Evolutionary conservation across 176 grass and related monocot genomes (phyloP), one percentile per base, ranked within the genome.

Genomic region (Carex pumila): DNA sequence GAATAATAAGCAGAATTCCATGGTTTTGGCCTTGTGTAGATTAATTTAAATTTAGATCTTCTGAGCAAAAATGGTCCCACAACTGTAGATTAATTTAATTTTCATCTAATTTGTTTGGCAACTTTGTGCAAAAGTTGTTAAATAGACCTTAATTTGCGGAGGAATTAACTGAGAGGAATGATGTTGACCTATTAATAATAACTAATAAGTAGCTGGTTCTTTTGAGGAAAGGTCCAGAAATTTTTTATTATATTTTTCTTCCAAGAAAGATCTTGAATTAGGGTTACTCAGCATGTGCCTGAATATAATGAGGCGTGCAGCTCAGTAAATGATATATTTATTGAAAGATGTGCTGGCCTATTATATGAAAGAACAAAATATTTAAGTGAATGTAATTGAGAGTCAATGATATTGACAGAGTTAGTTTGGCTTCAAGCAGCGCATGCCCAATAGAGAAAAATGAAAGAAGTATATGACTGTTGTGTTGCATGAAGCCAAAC

Each of bases 141-240:
- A 80, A 81, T 62, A 3, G 61, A 50, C 62, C 65, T 68, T 83
- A 83, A 83, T 69, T 53, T 21, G 13, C 49, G 61, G 62, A 83
- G 64, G 41, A 66, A 66, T 67, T 68, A 68, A 43, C 19, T 83
- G 21, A 65, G 45, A 64, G 55, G 30, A 61, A 17, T 65, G 61
- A 64, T 82, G 61, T 67, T 65, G 58, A 82, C 30, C 61, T 67
- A 41, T 61, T 14, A 59, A 59, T 14, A 60, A 32, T 80, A 55
- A 59, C 25, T 25, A 25, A 25, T 1, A n/a, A 5, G 4, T 60
- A 18, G 57, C 57, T 68, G 13, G 31, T 1, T 74, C 71, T 52
- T 14, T 54, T 75, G 57, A 15, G 61, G 2, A 52, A 82, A 15
- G 61, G 56, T 58, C 78, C 36, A 36, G 12, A 36, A 36, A 62